Evolutionary conservation across 495 filamentous ascomycete species (phyloP), one percentile per base, ranked within the genome.

Genomic region (Penicillium macrosclerotiorum): DNA sequence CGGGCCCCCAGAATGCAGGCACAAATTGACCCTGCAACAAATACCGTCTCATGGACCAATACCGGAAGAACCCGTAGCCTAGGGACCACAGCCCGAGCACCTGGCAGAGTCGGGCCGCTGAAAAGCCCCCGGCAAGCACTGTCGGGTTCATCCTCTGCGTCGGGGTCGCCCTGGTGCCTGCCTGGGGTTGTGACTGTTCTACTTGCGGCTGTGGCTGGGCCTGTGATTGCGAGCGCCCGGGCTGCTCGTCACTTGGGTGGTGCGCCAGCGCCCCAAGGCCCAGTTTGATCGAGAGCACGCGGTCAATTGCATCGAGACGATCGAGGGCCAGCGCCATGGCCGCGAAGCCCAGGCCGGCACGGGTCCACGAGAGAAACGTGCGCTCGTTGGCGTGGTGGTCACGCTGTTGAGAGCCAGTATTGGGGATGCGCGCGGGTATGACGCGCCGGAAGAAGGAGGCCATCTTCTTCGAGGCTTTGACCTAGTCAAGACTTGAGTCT

Each of bases 361-460:
- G 68, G 2, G 68, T 71, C 75, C 73, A 78, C 32, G 75, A 70
- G 8, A 80, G 66, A 50, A 76, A 78, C n/a, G 76, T 80, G 3
- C 76, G 71, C 57, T 80, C 76, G 49, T 71, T 72, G 47, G 76
- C 74, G 25, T 75, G 68, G 45, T 78, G 71, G 54, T 78, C 74
- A 42, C 74, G 73, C 5, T 75, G 56, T 36, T 64, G 59, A 3
- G 58, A 63, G 35, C 63, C 61, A n/a, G 50, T 62, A 47, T 69
- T 67, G 26, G 55, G 41, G 35, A 69, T 55, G 27, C 55, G 38
- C 16, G 50, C 45, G 20, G 63, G 54, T 14, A 59, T 23, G 17
- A 67, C 39, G 32, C 57, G 61, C 37, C 63, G 63, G 42, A 66
- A 25, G 26, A 54, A 47, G 20, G 47, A 51, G 12, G 51, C 29